Percentiles rank a stretch among this genome's conserved stretches.
phyloP scores from a whole-genome alignment of 805 yeast species.

The Candida easanensis region DNA sequence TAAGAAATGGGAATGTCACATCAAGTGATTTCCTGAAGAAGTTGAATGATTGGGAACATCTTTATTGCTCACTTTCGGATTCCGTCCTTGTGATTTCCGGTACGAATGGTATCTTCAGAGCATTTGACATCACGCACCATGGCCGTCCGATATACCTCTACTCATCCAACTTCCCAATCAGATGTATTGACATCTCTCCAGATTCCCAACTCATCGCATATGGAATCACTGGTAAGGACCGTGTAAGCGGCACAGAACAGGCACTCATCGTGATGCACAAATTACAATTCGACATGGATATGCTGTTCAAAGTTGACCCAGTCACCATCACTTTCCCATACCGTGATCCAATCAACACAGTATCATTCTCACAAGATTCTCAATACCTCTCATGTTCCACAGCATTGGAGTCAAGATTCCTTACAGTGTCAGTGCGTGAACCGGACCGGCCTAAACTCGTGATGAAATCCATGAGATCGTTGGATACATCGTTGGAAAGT shows the following conservation, averaged over 20 bases:
- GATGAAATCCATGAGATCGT: constrained; percentile 62
- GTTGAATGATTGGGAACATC: constrained; percentile 54
- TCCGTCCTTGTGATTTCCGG: constrained; percentile 61
- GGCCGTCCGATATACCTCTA: constrained; percentile 72
- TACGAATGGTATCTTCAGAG: constrained; percentile 66
- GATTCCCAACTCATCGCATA: constrained; percentile 66
- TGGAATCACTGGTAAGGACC: constrained; percentile 80
- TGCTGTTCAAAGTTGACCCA: constrained; percentile 45
- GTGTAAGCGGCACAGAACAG: constrained; percentile 65
- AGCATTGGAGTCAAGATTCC: constrained; percentile 68
- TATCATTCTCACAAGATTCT: constrained; percentile 72
- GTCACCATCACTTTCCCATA: constrained; percentile 80
- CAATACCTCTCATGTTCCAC: constrained; percentile 67
- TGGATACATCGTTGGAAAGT: constrained; percentile 67
- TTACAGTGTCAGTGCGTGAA: constrained; percentile 67
- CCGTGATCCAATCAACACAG: constrained; percentile 74
- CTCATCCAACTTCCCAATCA: constrained; percentile 67
- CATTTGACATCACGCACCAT: constrained; percentile 50
- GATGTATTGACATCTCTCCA: constrained; percentile 73
- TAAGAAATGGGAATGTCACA: constrained; percentile 18
- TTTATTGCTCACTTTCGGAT: constrained; percentile 58
- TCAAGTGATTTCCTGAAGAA: constrained; percentile 21
- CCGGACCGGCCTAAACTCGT: constrained; percentile 62
- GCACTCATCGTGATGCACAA: constrained; percentile 68
- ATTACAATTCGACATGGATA: constrained; percentile 17